Base-by-base conservation (phyloP, 371 early-diverging fungal species). In the Actinomortierella wolfii region DNA sequence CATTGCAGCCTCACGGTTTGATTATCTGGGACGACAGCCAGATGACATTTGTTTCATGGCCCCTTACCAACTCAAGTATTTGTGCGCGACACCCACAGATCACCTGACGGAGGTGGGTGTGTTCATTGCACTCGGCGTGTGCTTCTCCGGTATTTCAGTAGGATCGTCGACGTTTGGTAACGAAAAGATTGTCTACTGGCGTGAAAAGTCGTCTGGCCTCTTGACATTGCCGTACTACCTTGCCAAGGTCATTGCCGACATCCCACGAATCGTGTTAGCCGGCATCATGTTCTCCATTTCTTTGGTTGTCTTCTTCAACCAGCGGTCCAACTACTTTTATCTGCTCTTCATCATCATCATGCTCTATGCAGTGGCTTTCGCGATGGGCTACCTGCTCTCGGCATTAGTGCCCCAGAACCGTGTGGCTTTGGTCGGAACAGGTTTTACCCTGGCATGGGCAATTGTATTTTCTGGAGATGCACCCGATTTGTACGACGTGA, bases 151-250 rank as follows among this genome's bases (percentile, higher is more conserved):
- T 3, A 80, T 76, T 50, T 81, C 79, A 24, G 75, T 62, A 23
- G 79, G 75, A 9, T 42, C 76, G 13, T 63, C 61, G 49, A 82
- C 81, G 1, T 85, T 83, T 59, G 83, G 85, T 28, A 76, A 76
- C 18, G 85, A 85, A 63, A 76, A 75, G 51, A 60, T 74, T 14
- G 85, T 84, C 18, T 83, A 74, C 52, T 83, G 83, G 83, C 76
- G 85, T 8, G 83, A 86, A 17, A 69, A 82, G 21, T 64, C 81
- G 1, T 66, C 78, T 13, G 86, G 84, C 39, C 57, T 78, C 60
- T 56, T 68, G 29, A 77, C 84, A 0, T 25, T 83, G 21, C 80
- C 83, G 6, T 86, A 79, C 50, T 86, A 75, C 55, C 17, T 85
- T 13, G 82, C 83, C 42, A 85, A 85, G 56, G 54, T 69, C 39